A percentile compares a stretch with the other conserved stretches of the same genome.
These are phyloP conservation scores for Hemileccinum rubropunctum DNA, from an alignment of 768 basidiomycete genomes.

Conservation along the genomic window DNA sequence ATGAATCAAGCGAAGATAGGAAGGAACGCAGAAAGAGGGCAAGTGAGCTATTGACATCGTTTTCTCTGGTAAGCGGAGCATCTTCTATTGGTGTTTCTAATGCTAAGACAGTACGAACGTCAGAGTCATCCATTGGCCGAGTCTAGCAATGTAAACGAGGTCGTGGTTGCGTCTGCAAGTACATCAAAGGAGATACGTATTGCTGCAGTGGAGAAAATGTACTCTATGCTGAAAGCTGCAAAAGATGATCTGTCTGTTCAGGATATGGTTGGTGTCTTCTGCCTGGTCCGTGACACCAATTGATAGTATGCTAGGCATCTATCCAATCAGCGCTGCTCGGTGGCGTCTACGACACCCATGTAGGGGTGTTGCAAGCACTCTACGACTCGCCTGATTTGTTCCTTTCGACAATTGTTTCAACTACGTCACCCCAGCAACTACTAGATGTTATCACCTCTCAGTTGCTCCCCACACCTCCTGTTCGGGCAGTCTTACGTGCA, in stretches of 20 bases:
- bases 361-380: conserved; percentile 60
- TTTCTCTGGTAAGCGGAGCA: conserved; percentile 48
- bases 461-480: conserved; percentile 38
- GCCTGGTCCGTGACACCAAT: not conserved
- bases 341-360: conserved; percentile 64
- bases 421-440: conserved; percentile 20
- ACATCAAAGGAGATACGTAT: conserved; percentile 60
- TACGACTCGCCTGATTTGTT: conserved; percentile 53
- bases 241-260: conserved; percentile 24
- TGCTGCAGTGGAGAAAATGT: conserved; percentile 56
- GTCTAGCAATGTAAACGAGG: conserved; percentile 38
- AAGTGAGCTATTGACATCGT: conserved; percentile 55
- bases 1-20: conserved; percentile 21
- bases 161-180: conserved; percentile 55
- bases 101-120: not conserved
- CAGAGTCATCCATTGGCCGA: conserved; percentile 23
- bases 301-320: conserved; percentile 42
- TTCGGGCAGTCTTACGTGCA: conserved; percentile 49
- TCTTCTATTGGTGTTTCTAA: not conserved
- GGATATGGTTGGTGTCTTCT: conserved; percentile 33
- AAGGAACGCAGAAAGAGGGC: conserved; percentile 40
- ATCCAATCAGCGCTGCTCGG: conserved; percentile 63
- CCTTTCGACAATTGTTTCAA: conserved; percentile 32
- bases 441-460: conserved; percentile 25
- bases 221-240: conserved; percentile 35